Evolutionary conservation across 148 eudicot species (phyloP), one percentile per base, ranked within the genome.

Genomic region (Rhododendron kiyosumense): DNA sequence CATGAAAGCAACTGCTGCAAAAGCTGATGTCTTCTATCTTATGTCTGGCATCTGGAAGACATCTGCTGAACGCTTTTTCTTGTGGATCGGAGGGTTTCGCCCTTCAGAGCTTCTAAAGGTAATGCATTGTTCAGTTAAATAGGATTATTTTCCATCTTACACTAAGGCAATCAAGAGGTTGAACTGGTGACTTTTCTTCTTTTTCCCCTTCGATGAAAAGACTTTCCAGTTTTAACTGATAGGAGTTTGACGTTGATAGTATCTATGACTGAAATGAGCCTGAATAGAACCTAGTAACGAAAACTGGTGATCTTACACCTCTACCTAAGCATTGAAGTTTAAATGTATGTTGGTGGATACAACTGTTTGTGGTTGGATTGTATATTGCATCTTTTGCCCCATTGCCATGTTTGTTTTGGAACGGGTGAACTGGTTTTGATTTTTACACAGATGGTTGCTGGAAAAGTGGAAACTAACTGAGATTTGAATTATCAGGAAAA

Each of bases 21-120:
- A 88, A 85, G 90, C 91, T n/a, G 98, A 95, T 61, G 94, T 94
- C 65, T 94, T 93, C 81, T 94, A 94, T 85, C 87, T 96, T 69
- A 95, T 94, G 89, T 93, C 98, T 82, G 99, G 99, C 84, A 90
- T 92, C 90, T 96, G 99, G 98, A 92, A 90, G 86, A 93, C 99
- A 59, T 82, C 99, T 79, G 92, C 94, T 32, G 99, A 96, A 65
- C 92, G 96, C 51, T 91, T 95, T 89, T 96, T 96, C 92, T 89
- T 91, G 84, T 96, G 99, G 99, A 96, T 96, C 41, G 99, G 99
- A 76, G 99, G 99, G 51, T 96, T 94, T 88, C 95, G 99, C 61
- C 99, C 99, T 26, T 96, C 99, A 3, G 99, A 95, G 78, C 85
- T 96, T 84, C 89, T 96, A 49, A 93, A 93, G 99, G 99, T 95